Percentiles rank a stretch among this genome's conserved stretches.
These are phyloP conservation scores for Talaromyces sp. DNA, from an alignment of 2,329 filamentous ascomycete species.

Conservation along the genomic window DNA sequence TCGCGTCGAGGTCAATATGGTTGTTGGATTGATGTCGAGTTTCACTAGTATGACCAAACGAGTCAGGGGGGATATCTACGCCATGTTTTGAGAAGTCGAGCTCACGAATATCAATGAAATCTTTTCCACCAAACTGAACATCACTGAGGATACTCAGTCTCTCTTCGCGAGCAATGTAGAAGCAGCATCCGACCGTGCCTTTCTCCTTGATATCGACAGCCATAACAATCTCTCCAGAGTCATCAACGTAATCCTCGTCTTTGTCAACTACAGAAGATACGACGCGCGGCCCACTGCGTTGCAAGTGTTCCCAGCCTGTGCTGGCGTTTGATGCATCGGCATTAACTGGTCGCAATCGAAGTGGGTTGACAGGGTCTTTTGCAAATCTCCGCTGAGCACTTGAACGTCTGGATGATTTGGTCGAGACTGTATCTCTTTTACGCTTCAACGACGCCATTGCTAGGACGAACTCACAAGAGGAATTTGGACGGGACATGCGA, in stretches of 20 bases:
- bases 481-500: background rate
- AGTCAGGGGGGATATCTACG: background rate
- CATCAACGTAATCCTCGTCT: conserved; percentile 35
- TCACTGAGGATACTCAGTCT: conserved; percentile 75
- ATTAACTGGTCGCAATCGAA: background rate
- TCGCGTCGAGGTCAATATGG: conserved; percentile 56
- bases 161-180: conserved; percentile 69
- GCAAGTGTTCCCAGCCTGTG: background rate
- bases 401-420: background rate
- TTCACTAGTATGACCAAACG: conserved; percentile 42
- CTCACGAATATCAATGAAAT: conserved; percentile 59
- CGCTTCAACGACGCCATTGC: conserved; percentile 18
- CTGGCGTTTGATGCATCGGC: background rate
- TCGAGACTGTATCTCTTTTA: conserved; percentile 14
- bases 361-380: background rate
- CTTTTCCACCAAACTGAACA: conserved; percentile 63
- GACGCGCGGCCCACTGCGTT: background rate
- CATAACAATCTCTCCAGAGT: conserved; percentile 70
- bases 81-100: background rate
- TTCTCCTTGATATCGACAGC: conserved; percentile 71
- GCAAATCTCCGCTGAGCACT: conserved; percentile 14
- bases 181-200: conserved; percentile 74
- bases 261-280: background rate
- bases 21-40: conserved; percentile 58
- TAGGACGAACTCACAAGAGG: background rate